Base-by-base conservation (phyloP, 345 rosid species). In the Stellera chamaejasme region DNA sequence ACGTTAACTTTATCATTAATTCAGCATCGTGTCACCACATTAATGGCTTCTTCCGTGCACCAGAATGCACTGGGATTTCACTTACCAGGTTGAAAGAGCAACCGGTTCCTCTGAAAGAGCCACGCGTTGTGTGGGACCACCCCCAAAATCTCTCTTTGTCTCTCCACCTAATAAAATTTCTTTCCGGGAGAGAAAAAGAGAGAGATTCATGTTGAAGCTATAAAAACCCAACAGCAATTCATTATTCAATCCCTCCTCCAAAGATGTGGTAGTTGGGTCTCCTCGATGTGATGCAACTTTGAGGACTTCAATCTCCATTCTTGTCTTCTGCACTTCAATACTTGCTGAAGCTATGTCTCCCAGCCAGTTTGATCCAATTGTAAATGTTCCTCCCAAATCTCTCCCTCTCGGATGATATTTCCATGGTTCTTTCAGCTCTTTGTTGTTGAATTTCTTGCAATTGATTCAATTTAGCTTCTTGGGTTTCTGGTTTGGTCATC, bases 291-390 rank as follows among this genome's bases (percentile, higher is more conserved):
- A 66, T n/a, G 61, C 61, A 55, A 25, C 60, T 66, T 16, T 27
- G 27, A 49, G 52, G 52, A 26, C 32, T n/a, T 43, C 36, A 53
- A 26, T 48, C 50, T 57, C 70, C 55, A 32, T 3, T 58, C 56
- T 5, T 32, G n/a, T 32, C 57, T 48, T 16, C 41, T 55, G 25
- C 52, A 56, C 54, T 62, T 53, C 27, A 58, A 61, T 45, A 39
- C 11, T 19, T 19, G 42, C 26, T 45, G 2, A 12, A 48, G 45
- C 57, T 70, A 83, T 84, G 91, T 67, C 91, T 69, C 78, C 87
- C 27, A 47, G 60, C 78, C 66, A 81, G 71, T 54, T 75, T 63
- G 59, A 72, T 66, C 32, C 79, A 23, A 56, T 78, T 70, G 91
- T 84, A 79, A 62, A 32, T 32, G 39, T 32, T 56, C 56, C 28